Conservation (phyloP, 371 early-diverging fungal species). For the Dinochytrium kinnereticum region DNA sequence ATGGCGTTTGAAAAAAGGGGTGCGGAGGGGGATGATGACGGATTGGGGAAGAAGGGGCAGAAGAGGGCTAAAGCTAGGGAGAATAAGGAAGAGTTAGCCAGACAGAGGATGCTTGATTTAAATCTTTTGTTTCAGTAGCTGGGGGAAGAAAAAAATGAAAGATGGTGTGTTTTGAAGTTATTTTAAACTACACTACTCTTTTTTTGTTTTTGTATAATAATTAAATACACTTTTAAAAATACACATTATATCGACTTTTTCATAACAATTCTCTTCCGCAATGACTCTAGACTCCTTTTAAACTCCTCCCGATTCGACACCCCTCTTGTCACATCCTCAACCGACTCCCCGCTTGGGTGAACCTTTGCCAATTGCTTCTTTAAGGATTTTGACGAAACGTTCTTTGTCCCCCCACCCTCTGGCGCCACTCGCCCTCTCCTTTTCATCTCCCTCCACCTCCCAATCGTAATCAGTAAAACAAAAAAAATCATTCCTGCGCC, state of each 20-base stretch:
- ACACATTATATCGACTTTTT: neutral
- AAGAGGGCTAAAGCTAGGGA: constrained; percentile 27
- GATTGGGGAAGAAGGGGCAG: constrained; percentile 33
- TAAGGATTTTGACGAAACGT: neutral
- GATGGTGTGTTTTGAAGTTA: no score
- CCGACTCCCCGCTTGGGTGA: neutral
- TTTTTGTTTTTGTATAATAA: neutral
- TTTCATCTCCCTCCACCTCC: neutral
- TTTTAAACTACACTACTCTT: neutral
- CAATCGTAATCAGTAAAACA: neutral
- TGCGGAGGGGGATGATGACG: constrained; percentile 25
- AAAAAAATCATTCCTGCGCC: neutral
- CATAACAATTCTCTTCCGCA: neutral
- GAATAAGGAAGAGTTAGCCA: constrained; percentile 31
- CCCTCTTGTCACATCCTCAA: neutral
- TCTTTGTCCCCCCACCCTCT: neutral
- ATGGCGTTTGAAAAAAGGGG: constrained; percentile 44
- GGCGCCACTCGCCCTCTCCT: neutral
- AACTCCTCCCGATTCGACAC: neutral
- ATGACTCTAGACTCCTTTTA: neutral
- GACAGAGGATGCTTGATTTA: constrained; percentile 35
- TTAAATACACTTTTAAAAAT: neutral
- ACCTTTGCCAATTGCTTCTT: constrained; percentile 3
- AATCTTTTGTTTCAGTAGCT: constrained; percentile 33
- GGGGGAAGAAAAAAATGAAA: no score